Base-by-base conservation (phyloP, 2,329 filamentous ascomycete species). In the Beauveria sp. region DNA sequence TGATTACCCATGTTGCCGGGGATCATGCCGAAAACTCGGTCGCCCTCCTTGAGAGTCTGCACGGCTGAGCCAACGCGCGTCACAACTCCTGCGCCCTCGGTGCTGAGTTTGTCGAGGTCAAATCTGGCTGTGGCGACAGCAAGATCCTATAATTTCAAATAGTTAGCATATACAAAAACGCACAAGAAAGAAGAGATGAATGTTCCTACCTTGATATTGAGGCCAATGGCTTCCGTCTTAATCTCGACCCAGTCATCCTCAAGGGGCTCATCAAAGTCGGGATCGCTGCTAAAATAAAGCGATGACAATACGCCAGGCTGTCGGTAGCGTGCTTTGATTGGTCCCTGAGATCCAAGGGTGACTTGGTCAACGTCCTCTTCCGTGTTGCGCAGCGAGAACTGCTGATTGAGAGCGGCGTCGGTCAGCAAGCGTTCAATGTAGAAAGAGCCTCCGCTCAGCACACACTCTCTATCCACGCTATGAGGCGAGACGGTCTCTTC, bases 51-150 rank as follows among this genome's bases (percentile, higher is more conserved):
- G 53, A 74, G 69, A 18, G 59, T 55, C 16, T 6, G 8, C 12
- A 65, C 63, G n/a, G 45, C 22, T 1, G 71, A 26, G 2, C 66
- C 69, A 7, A 67, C 62, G 2, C 62, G 54, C 10, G 60, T 43
- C 24, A 69, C 64, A 31, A 68, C 52, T 16, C 68, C 69, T 9
- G 64, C 58, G n/a, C 60, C 66, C 62, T 76, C 75, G 20, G 67
- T 64, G 10, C 66, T 65, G 9, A 68, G 62, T 3, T 62, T 55
- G 57, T 62, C 54, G 53, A 69, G 67, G 4, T 68, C 65, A 22
- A 69, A 61, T 34, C 65, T 63, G 12, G 68, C 67, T 62, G 67
- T 65, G 9, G 72, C 68, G 12, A 69, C 67, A 16, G 75, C 66
- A n/a, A 76, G 66, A 64, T 78, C 76, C 14, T 45, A 20, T 65